Conservation (phyloP, 2,329 filamentous ascomycete genomes). For the Fusarium sp. region DNA sequence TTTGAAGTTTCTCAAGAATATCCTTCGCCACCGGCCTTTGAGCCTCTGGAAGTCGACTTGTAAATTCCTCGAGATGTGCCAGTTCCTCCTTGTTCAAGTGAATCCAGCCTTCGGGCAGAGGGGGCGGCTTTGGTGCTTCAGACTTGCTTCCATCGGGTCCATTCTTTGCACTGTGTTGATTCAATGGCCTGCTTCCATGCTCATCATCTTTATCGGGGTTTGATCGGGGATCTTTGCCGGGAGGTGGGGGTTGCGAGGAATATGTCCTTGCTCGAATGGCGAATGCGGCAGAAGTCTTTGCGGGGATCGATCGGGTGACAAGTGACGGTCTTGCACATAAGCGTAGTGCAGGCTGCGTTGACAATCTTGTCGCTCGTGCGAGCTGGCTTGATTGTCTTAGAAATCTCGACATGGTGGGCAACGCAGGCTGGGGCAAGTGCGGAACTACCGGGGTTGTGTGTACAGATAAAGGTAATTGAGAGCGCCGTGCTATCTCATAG, state of each 20-base stretch:
- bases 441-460: slow-evolving; percentile 49
- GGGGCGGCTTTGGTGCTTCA: slow-evolving; percentile 43
- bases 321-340: slow-evolving; percentile 52
- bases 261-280: slow-evolving; percentile 49
- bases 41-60: slow-evolving; percentile 70
- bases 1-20: slow-evolving; percentile 70
- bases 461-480: slow-evolving; percentile 25
- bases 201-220: slow-evolving; percentile 42
- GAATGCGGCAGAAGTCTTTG: slow-evolving; percentile 41
- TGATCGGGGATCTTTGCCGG: slow-evolving; percentile 48
- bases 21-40: slow-evolving; percentile 69
- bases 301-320: slow-evolving; percentile 45
- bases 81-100: slow-evolving; percentile 57
- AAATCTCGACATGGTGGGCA: slow-evolving; percentile 69
- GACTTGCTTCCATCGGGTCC: slow-evolving; percentile 29
- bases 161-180: slow-evolving; percentile 31
- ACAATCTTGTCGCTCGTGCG: slow-evolving; percentile 68
- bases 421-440: slow-evolving; percentile 45
- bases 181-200: slow-evolving; percentile 29
- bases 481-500: slow-evolving; percentile 47
- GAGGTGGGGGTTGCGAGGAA: slow-evolving; percentile 51
- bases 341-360: slow-evolving; percentile 62
- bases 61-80: slow-evolving; percentile 65
- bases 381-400: slow-evolving; percentile 74
- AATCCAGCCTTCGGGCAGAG: slow-evolving; percentile 59